Evolutionary conservation across 495 filamentous ascomycete species (phyloP), one percentile per base, ranked within the genome.

Genomic region (Collariella sp.): DNA sequence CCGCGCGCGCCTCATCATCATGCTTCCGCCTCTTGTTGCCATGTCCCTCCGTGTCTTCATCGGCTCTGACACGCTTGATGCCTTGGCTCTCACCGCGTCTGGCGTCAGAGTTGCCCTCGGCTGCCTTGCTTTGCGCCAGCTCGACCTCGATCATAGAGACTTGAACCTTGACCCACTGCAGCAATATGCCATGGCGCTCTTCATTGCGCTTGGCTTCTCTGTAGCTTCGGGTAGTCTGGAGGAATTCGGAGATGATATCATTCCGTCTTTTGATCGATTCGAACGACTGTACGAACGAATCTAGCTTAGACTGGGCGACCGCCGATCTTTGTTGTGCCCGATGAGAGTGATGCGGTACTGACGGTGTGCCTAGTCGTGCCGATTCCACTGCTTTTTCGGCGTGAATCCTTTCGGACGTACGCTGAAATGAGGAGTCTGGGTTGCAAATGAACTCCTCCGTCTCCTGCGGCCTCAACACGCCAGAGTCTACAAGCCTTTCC

Each of bases 401-500:
- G 4, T 13, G 19, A 18, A 7, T 19, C 35, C 18, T 29, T 31
- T 51, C 48, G 3, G 15, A 31, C 24, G 22, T 7, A 41, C 35
- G 31, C 48, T 40, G 19, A 24, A 51, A n/a, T 29, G 18, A n/a
- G 22, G 48, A 40, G 15, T 38, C 48, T 7, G 7, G 5, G 13
- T n/a, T 41, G 5, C 22, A 19, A 12, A 56, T 13, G 18, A 26
- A 3, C 46, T 56, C 53, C 6, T 50, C 36, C 34, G 53, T 56
- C 44, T 56, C 46, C 16, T 22, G 16, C 5, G 53, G 16, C 46
- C 46, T 40, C 26, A 50, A 33, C 3, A 56, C 46, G 1, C 46
- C 39, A 13, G 44, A 48, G 20, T 49, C 46, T 1, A 35, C 53
- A 33, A 58, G 22, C 49, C 48, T 43, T 10, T 46, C 19, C 55